Evolutionary conservation across 2,329 filamentous ascomycete species (phyloP), one percentile per base, ranked within the genome.

Genomic region (Trichophyton mentagrophytes): DNA sequence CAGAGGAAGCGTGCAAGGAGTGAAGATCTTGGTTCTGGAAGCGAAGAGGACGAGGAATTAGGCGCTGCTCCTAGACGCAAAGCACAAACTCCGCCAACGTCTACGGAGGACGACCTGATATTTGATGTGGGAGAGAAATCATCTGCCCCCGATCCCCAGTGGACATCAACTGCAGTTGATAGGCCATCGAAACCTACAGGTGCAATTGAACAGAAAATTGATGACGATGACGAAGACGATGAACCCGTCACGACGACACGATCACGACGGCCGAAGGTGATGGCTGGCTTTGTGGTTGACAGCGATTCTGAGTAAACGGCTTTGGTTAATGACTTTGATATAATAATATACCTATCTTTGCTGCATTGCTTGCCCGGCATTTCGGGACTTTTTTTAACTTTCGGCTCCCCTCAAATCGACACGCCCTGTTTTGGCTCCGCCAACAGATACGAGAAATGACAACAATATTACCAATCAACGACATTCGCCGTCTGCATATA

Each of bases 231-330:
- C 20, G 70, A 70, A 11, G 69, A 73, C 3, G 71, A 72, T 8
- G 71, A 73, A 58, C 62, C 59, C 1, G 67, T 67, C n/a, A 63
- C 69, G n/a, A 68, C 64, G 36, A 63, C 62, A 38, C 64, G 69
- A n/a, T 60, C 66, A 56, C 70, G 70, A 55, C 66, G 73, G 59
- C 71, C 72, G 6, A 70, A 62, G 11, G 51, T 72, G 61, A 69
- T 71, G 55, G 72, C 69, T 25, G 74, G 73, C 2, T 75, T 77
- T 65, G 71, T 76, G 36, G 67, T 77, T 61, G 74, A 76, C 13
- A 75, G 73, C 62, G 74, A 77, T 60, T 76, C 74, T 3, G 74
- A 77, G 62, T 77, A 49, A 68, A 57, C 30, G 47, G 25, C 3
- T 27, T 51, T 25, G 20, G 8, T 27, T 51, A 51, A 20, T 51